Evolutionary conservation across 108 stramenopile species (phyloP).

Genomic region (Pseudonitzschia multiseries): DNA sequence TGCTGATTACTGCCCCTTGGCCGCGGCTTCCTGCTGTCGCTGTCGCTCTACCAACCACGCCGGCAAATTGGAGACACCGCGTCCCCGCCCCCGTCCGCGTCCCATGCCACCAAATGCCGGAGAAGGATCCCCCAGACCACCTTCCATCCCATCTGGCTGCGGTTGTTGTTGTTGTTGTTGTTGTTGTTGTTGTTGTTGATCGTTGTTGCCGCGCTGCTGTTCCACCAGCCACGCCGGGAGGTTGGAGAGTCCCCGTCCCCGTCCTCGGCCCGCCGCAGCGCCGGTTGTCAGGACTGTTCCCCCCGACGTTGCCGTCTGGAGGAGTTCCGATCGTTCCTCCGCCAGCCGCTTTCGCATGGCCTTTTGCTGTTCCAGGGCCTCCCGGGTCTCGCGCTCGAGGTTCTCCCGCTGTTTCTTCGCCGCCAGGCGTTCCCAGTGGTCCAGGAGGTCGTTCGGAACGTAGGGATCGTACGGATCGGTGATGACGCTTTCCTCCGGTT

Average conservation of each 20-base stretch:
- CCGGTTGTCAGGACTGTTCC: background rate
- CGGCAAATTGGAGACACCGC: conserved; percentile 78
- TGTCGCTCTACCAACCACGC: conserved; percentile 85
- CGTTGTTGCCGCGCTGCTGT: conserved; percentile 36
- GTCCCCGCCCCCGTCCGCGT: conserved; percentile 65
- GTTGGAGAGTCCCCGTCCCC: conserved; percentile 72
- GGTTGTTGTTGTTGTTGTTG: background rate
- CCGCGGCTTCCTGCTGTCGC: conserved; percentile 34
- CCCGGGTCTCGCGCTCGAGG: conserved; percentile 50
- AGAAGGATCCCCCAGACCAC: background rate
- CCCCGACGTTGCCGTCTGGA: background rate
- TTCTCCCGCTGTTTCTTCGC: conserved; percentile 40
- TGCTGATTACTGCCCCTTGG: background rate
- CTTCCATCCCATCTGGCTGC: background rate
- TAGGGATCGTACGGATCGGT: conserved; percentile 71
- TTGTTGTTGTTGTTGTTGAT: background rate
- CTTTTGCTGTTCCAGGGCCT: conserved; percentile 61
- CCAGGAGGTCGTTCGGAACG: conserved; percentile 81
- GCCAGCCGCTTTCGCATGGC: conserved; percentile 52
- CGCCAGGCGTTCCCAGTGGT: conserved; percentile 66
- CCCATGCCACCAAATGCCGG: conserved; percentile 17
- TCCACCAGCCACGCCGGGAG: conserved; percentile 84
- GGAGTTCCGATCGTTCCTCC: conserved; percentile 53
- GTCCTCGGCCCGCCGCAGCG: conserved; percentile 36
- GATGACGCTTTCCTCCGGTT: conserved; percentile 15